Percentiles rank a stretch among this genome's conserved stretches.
phyloP scores from a whole-genome alignment of 148 eudicot genomes.

The Camellia granthamiana region DNA sequence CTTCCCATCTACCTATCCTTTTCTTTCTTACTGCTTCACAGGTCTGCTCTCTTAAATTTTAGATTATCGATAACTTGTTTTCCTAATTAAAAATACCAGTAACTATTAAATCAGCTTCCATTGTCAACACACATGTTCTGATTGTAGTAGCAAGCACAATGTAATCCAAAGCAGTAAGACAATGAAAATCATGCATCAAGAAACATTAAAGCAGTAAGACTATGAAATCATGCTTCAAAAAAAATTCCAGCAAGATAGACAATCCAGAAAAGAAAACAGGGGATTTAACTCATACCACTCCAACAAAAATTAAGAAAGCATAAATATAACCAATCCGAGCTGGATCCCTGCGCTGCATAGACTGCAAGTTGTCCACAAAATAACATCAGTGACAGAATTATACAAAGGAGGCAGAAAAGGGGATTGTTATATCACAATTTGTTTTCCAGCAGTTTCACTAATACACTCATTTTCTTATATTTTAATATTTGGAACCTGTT shows the following conservation, averaged over 20 bases:
- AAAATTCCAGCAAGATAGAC: background rate
- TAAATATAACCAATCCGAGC: slow-evolving; percentile 86
- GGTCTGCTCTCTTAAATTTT: no score
- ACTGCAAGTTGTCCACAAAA: slow-evolving; percentile 46
- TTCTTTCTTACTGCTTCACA: no score
- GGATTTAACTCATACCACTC: slow-evolving; percentile 69
- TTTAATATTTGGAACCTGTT: background rate
- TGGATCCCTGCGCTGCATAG: slow-evolving; percentile 90
- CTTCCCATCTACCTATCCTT: no score
- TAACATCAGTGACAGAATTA: background rate
- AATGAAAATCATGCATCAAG: no score
- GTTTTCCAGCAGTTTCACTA: background rate
- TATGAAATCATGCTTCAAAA: background rate
- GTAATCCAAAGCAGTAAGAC: background rate
- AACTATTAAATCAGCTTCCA: background rate
- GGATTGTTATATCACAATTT: background rate
- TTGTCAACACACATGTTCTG: background rate
- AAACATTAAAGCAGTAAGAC: background rate
- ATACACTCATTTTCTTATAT: background rate
- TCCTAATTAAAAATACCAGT: no score
- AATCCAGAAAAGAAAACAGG: slow-evolving; percentile 2
- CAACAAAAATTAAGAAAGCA: slow-evolving; percentile 80
- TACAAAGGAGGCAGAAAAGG: background rate
- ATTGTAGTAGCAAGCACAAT: background rate
- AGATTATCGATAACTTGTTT: no score